Evolutionary conservation across 257 asterid species (phyloP), one percentile per base, ranked within the genome.

Genomic region (Petunia secreta): DNA sequence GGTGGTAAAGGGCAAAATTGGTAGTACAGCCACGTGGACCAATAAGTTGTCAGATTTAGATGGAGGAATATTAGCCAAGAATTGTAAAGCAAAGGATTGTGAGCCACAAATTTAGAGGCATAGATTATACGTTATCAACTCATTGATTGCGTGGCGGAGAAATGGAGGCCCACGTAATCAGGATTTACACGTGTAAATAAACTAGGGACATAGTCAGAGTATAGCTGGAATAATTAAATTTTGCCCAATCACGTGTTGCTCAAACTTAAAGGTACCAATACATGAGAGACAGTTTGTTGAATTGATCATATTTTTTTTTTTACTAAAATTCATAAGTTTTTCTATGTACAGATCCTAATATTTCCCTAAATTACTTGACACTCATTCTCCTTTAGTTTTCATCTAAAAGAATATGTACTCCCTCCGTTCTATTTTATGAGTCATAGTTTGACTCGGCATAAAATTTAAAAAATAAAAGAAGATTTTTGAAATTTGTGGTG

Each of bases 51-150:
- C 13, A 73, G 62, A 50, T 73, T 50, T 50, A 50, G 78, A 73
- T 73, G 62, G 62, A 73, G 3, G 46, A 73, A 73, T 73, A 11
- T 25, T 25, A 73, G 78, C 78, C 78, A 34, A 44, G 36, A 25
- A 34, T 11, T 8, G 2, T 6, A 50, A 50, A 73, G 62, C 36
- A 50, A 73, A 50, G 3, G 7, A 73, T 73, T 50, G 78, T 73
- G 78, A 73, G 78, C 78, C 78, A 73, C 78, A 73, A 73, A 69
- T 1, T 5, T 44, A 25, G 43, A 46, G 37, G 36, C 34, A 13
- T 50, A 34, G 77, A 71, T 48, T 48, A 25, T 25, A 48, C 39
- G 10, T 25, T 46, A 25, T 46, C 14, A 10, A 0, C 34, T 10
- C 62, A 3, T 34, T 5, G 77, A 9, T 71, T 48, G 77, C 34